Evolutionary conservation across 345 rosid genomes (phyloP), one percentile per base, ranked within the genome.

Genomic region (Citrus glauca): DNA sequence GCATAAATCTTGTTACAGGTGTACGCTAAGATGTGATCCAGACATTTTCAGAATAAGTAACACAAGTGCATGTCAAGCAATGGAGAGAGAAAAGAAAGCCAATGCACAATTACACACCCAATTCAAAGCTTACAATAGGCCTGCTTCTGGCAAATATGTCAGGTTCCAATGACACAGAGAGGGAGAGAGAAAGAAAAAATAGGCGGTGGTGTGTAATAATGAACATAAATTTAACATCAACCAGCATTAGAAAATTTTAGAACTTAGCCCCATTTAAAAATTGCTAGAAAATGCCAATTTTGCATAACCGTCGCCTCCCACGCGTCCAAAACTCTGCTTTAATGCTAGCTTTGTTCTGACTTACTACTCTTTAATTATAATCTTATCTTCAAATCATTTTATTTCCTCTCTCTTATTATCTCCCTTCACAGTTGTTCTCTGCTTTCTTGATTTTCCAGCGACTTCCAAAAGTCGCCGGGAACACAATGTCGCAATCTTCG

Each of bases 241-340:
- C 17, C 6, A 42, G 72, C 64, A 69, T 53, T 72, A 66, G 48
- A 9, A 25, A 40, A 27, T 72, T 66, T 57, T 37, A 72, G 73
- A 37, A 20, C 33, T 83, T 77, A 79, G 82, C 75, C 62, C 24
- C 62, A n/a, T 82, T 84, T 81, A 80, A 76, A 79, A 63, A 17
- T 53, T 84, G 57, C 53, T 80, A 88, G 85, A 88, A 90, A 90
- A 90, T 64, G 84, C 90, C 91, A 90, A 90, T 79, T 86, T 85
- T 82, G 84, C 82, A 64, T 85, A 90, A 87, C 94, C 91, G 93
- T 88, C 92, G 75, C 90, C 72, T 77, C 70, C 82, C 88, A 81
- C 87, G 86, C 85, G 79, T 81, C 86, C 71, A 55, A 32, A 77
- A 55, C 68, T 83, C 73, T 78, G 69, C 77, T 75, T 83, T 61